phyloP scores from a whole-genome alignment of 2,329 filamentous ascomycete genomes.

The Arachnomyces sp. region DNA sequence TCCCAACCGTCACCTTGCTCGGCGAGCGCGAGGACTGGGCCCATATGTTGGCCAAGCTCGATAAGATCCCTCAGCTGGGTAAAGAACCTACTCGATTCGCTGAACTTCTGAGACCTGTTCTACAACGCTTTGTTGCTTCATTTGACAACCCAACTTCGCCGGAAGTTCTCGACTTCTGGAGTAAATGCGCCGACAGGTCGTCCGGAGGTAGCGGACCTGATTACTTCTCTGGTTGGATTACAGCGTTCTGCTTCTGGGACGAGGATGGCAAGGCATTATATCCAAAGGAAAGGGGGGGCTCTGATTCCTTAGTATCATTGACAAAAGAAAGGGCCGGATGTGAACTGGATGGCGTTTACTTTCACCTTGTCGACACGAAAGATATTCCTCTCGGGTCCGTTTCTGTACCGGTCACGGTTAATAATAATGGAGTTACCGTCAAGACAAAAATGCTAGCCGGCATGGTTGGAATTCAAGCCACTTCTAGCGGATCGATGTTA shows the following conservation, averaged over 20 bases:
- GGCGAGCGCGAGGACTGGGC: slow-evolving; percentile 44
- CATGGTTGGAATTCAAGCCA: slow-evolving; percentile 18
- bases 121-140: no score
- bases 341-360: slow-evolving; percentile 16
- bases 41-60: slow-evolving; percentile 35
- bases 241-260: slow-evolving; percentile 42
- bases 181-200: slow-evolving; percentile 21
- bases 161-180: no score
- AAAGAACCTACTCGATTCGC: slow-evolving; percentile 26
- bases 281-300: no score
- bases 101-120: no score
- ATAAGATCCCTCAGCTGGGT: slow-evolving; percentile 39
- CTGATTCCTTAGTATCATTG: no score
- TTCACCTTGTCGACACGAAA: slow-evolving; percentile 17
- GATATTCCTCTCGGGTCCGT: slow-evolving; percentile 22
- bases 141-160: no score
- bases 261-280: slow-evolving; percentile 21
- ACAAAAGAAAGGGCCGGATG: no score
- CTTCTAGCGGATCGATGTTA: slow-evolving; percentile 11
- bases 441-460: slow-evolving; percentile 19
- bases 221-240: slow-evolving; percentile 43
- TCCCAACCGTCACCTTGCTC: slow-evolving; percentile 47
- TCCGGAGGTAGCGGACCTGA: slow-evolving; percentile 25
- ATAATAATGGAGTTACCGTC: slow-evolving; percentile 24
- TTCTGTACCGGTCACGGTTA: slow-evolving; percentile 26